Evolutionary conservation across 495 filamentous ascomycete genomes (phyloP).

Genomic region (Viridothelium virens): DNA sequence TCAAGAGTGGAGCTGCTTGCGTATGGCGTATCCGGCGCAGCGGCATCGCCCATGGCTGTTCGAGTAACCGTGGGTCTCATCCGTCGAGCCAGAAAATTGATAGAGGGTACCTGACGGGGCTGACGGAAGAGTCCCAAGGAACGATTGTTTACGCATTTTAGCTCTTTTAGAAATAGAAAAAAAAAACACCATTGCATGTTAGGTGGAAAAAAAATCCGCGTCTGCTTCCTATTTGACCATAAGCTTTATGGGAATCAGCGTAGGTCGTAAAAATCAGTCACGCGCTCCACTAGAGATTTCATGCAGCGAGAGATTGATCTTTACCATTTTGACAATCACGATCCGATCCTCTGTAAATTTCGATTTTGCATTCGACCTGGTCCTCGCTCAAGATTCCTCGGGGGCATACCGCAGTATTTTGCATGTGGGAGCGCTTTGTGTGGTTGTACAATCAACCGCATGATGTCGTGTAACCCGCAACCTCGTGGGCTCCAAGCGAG

Average conservation of each 20-base stretch:
- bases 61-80: conserved; percentile 5
- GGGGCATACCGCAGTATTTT: background rate
- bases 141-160: background rate
- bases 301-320: background rate
- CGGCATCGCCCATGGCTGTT: conserved; percentile 7
- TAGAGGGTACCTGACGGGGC: background rate
- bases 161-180: too few species aligned
- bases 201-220: too few species aligned
- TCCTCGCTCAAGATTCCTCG: background rate
- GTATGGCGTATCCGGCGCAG: background rate
- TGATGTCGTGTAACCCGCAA: background rate
- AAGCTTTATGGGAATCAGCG: background rate
- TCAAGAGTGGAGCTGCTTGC: conserved; percentile 2
- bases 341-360: background rate
- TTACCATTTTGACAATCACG: background rate
- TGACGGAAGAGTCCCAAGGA: conserved; percentile 6
- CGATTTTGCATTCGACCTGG: background rate
- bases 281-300: background rate
- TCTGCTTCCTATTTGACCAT: too few species aligned
- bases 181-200: too few species aligned
- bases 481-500: conserved; percentile 12
- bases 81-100: conserved; percentile 7
- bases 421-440: background rate
- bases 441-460: conserved; percentile 11
- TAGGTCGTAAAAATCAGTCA: background rate